Evolutionary conservation across 805 yeast species (phyloP).

Genomic region (Sugiyamaella floridensis): DNA sequence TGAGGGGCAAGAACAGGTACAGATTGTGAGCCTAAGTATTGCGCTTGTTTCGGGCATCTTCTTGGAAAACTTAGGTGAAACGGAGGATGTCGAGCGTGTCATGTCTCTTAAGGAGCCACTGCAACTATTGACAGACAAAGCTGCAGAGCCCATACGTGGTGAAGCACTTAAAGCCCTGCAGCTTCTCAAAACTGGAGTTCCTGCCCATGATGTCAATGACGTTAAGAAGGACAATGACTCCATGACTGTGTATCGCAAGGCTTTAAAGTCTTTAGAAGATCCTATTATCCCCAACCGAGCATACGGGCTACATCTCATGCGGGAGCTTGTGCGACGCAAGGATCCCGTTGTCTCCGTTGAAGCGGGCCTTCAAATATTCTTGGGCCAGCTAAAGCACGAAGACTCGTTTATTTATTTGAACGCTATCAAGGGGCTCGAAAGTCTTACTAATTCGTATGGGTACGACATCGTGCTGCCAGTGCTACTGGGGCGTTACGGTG

Average conservation of each 20-base stretch:
- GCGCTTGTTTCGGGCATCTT: conserved; percentile 28
- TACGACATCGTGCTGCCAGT: conserved; percentile 32
- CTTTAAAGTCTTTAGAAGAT: conserved; percentile 63
- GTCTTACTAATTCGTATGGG: conserved; percentile 44
- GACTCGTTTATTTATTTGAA: conserved; percentile 87
- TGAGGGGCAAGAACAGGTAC: conserved; percentile 28
- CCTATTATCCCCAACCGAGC: conserved; percentile 80
- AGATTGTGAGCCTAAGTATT: conserved; percentile 29
- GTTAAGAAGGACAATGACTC: conserved; percentile 3
- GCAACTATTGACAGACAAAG: conserved; percentile 12
- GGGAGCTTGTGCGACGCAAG: conserved; percentile 44
- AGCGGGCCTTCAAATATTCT: conserved; percentile 54
- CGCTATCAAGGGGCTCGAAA: conserved; percentile 70
- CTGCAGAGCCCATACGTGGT: conserved; percentile 12
- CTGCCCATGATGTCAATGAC: conserved; percentile 12
- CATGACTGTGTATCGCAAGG: conserved; percentile 39
- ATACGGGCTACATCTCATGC: conserved; percentile 65
- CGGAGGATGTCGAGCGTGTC: conserved; percentile 12
- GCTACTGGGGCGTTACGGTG: conserved; percentile 33
- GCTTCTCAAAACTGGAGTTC: conserved; percentile 11
- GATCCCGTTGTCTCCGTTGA: conserved; percentile 45
- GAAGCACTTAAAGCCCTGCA: conserved; percentile 20
- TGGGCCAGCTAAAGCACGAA: conserved; percentile 58
- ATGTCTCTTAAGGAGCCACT: conserved; percentile 15
- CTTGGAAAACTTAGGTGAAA: conserved; percentile 21